Evolutionary conservation across 1,284 basidiomycete species (phyloP).

Genomic region (Cryptococcus sp.): DNA sequence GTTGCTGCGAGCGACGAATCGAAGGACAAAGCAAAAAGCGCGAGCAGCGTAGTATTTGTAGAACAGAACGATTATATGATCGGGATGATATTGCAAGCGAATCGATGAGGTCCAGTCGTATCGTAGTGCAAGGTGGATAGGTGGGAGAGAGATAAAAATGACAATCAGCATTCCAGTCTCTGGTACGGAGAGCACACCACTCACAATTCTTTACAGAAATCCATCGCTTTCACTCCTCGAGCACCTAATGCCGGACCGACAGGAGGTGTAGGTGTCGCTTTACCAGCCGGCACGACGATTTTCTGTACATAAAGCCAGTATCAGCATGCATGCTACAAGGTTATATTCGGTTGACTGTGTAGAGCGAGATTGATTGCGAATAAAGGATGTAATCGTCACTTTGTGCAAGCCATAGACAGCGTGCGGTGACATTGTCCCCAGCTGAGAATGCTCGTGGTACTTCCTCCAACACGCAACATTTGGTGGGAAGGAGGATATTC

Average conservation of each 20-base stretch:
- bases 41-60: neutral
- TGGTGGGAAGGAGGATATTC: too few species aligned
- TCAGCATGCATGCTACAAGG: too few species aligned
- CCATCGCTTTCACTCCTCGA: slow-evolving; percentile 98
- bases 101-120: neutral
- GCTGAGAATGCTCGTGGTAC: neutral
- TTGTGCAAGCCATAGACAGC: too few species aligned
- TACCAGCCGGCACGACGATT: slow-evolving; percentile 86
- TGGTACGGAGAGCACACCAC: slow-evolving; percentile 14
- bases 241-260: slow-evolving; percentile 97
- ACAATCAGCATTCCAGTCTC: neutral
- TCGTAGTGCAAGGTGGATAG: too few species aligned
- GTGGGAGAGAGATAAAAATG: too few species aligned
- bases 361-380: neutral
- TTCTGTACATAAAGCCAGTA: slow-evolving; percentile 59
- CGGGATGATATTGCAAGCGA: neutral
- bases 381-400: neutral
- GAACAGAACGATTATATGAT: neutral
- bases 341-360: too few species aligned
- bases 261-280: slow-evolving; percentile 93
- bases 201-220: slow-evolving; percentile 92
- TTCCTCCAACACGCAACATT: too few species aligned
- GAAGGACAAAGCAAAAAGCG: neutral
- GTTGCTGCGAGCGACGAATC: slow-evolving; percentile 60
- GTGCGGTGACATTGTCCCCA: neutral